Percentiles rank a stretch among this genome's conserved stretches.
Conservation (phyloP, 768 basidiomycete genomes). For the Erythrobasidium yunnanense region DNA sequence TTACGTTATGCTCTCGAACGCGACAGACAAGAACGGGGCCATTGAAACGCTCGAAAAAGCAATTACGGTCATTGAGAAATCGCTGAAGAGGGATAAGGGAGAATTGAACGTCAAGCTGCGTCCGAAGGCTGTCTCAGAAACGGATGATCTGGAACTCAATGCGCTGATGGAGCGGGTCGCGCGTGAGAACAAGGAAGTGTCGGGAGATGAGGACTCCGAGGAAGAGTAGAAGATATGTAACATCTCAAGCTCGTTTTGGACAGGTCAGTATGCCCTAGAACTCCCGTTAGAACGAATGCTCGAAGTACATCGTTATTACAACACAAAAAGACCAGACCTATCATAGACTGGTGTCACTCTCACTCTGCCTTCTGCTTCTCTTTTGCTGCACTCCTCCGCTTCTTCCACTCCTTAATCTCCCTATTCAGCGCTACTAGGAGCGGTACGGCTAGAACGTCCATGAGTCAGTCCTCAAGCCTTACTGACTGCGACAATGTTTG, state of each 20-base stretch:
- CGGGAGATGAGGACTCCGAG: conserved; percentile 46
- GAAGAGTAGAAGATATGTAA: conserved; percentile 35
- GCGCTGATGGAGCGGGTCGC: conserved; percentile 92
- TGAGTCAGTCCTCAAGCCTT: neutral
- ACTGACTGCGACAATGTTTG: neutral
- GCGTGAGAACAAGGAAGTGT: conserved; percentile 88
- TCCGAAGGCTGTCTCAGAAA: conserved; percentile 97
- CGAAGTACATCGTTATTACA: no score
- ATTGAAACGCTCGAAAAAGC: conserved; percentile 88
- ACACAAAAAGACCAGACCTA: neutral
- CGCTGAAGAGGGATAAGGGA: conserved; percentile 76
- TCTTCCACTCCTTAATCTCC: conserved; percentile 16
- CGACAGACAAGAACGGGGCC: conserved; percentile 89
- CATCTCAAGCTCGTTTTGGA: no score
- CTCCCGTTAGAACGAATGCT: no score
- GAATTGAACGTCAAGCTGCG: conserved; percentile 91
- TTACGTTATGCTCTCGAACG: conserved; percentile 89
- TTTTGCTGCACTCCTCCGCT: neutral
- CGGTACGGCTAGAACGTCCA: conserved; percentile 3
- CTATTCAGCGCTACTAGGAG: conserved; percentile 13
- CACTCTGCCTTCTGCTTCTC: neutral
- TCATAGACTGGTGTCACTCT: neutral
- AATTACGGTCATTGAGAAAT: conserved; percentile 74
- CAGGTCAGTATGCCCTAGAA: no score
- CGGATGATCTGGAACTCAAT: conserved; percentile 92